A percentile compares a stretch with the other conserved stretches of the same genome.
These are phyloP conservation scores for Skeletonema menzelii DNA, from an alignment of 108 stramenopile genomes.

Conservation along the genomic window DNA sequence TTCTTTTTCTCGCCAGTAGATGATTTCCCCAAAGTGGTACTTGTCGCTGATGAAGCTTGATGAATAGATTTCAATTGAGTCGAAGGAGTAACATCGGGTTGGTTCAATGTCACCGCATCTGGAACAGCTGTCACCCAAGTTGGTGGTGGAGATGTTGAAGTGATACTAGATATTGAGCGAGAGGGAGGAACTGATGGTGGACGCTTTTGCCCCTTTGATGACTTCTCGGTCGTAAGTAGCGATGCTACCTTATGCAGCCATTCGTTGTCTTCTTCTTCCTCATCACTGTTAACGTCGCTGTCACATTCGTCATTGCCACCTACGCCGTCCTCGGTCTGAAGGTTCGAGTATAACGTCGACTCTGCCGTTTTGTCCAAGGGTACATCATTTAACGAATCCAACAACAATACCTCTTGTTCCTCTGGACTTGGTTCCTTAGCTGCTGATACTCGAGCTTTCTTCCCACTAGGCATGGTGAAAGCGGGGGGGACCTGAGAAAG, in stretches of 20 bases:
- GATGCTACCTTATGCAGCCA: slow-evolving; percentile 46
- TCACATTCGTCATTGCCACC: background rate
- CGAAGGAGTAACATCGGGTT: background rate
- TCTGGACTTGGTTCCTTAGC: background rate
- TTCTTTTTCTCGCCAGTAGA: background rate
- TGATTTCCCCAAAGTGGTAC: background rate
- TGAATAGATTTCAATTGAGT: background rate
- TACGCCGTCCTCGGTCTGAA: background rate
- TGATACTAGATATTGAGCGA: slow-evolving; percentile 14
- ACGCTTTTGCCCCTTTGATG: slow-evolving; percentile 8
- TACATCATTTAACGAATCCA: slow-evolving; percentile 15
- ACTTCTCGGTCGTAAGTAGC: slow-evolving; percentile 19
- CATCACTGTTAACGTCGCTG: background rate
- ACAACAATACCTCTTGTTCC: slow-evolving; percentile 11
- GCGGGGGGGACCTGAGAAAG: background rate
- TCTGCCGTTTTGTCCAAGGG: slow-evolving; percentile 45
- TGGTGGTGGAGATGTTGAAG: slow-evolving; percentile 4
- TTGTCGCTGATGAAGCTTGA: background rate
- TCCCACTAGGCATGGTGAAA: background rate
- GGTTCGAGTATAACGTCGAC: slow-evolving; percentile 18
- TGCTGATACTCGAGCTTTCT: background rate
- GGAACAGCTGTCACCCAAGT: background rate
- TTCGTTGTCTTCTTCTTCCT: slow-evolving; percentile 15
- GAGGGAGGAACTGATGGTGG: background rate
- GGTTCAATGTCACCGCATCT: slow-evolving; percentile 14